Base-by-base conservation (phyloP, 208 protist species). In the Lotmaria passim region DNA sequence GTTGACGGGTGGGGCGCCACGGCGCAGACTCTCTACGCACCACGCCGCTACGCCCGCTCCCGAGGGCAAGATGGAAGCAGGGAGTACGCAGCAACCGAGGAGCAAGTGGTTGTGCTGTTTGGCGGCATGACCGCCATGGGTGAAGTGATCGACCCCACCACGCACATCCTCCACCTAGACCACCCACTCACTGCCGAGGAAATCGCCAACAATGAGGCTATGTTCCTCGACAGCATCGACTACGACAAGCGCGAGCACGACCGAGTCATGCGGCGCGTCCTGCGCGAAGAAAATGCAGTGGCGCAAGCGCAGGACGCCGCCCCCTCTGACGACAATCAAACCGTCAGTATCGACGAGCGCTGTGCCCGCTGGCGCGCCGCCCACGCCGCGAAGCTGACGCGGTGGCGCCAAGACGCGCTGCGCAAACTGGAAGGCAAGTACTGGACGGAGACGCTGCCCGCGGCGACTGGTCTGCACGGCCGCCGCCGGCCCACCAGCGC, bases 91-190 rank as follows among this genome's bases (percentile, higher is more conserved):
- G 43, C 43, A 7, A 55, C 58, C 30, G 68, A 82, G 30, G 79
- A 89, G 28, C 70, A 93, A 53, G 87, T 93, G 21, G 68, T 90
- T 10, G 84, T 93, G 5, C 19, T 93, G 26, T 93, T 93, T 73
- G 87, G 87, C 60, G 87, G 87, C 17, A 85, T 90, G 79, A 76
- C 70, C 2, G 69, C 67, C n/a, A 48, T 43, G 0, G 69, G 55
- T 6, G 57, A 70, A 24, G 66, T 70, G 31, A 58, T 79, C 39
- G 21, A 71, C 46, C 70, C 75, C 47, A 58, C 58, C 57, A 89
- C 83, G 30, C 77, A 73, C 47, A 47, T 87, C 41, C 44, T 91
- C 14, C 83, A 89, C 69, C 39, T 86, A 7, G 55, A 79, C 50
- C 53, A 64, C 59, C 39, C 67, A 30, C 75, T 85, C 43, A 81